Evolutionary conservation across 192 early-diverging fungal species (phyloP), one percentile per base, ranked within the genome.

Genomic region (Podila minutissima): DNA sequence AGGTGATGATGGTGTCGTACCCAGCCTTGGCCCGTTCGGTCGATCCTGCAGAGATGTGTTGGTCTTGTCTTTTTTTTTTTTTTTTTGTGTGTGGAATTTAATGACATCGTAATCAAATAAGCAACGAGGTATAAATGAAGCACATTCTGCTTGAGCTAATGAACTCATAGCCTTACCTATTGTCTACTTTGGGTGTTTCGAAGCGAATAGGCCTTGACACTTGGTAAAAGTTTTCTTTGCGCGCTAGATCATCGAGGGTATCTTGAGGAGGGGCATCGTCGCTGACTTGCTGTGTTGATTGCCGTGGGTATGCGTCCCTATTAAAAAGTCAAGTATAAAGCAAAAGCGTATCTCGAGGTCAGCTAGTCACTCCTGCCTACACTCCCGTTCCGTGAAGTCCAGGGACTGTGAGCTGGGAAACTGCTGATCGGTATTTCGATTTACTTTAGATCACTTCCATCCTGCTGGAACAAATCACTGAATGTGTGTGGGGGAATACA

Each of bases 231-330:
- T 64, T 64, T 17, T 81, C 71, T 37, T 81, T 81, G 35, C 66
- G 66, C 0, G 77, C 71, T 69, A 81, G 57, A 24, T 81, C 77
- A 19, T 61, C 64, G 13, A 81, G 58, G n/a, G 77, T 69, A 33
- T 81, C 77, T 24, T 41, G 26, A 6, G 77, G 77, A 11, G 77
- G 77, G 3, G 71, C 77, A 51, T 81, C 77, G 22, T 81, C 77
- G 6, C 77, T 71, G 3, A 69, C 51, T 22, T 73, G 58, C 11
- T 81, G 70, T 46, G 65, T 71, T 26, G 77, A 35, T 12, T 67
- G 15, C 5, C 71, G 62, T 35, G 77, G 59, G 11, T 61, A 33
- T 31, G 59, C 59, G 6, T 61, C 59, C 31, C 59, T 61, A 61
- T 11, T 33, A 61, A 19, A 6, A 20, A 31, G 29, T 61, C 15